Conservation (phyloP, 1,139 yeast species). For the Ashbya aceris region DNA sequence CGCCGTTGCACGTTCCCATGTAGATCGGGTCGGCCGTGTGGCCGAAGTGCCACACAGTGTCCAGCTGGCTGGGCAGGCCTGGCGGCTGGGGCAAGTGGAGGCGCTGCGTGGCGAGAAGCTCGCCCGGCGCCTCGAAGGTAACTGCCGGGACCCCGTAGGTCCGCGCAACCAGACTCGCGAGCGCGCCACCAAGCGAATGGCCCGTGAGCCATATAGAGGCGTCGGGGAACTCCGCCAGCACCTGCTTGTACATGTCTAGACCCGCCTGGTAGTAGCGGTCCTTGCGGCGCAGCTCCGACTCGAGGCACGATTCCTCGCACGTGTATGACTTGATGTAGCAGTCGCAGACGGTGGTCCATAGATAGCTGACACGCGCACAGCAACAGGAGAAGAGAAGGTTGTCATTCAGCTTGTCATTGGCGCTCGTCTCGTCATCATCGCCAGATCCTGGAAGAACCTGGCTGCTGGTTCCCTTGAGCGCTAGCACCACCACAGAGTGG, state of each 20-base stretch:
- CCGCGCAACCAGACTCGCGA: constrained; percentile 73
- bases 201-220: constrained; percentile 86
- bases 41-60: constrained; percentile 90
- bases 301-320: constrained; percentile 83
- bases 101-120: constrained; percentile 69
- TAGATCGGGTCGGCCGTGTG: constrained; percentile 95
- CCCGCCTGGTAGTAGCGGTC: constrained; percentile 81
- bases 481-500: constrained; percentile 61
- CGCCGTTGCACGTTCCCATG: constrained; percentile 97
- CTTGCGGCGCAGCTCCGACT: constrained; percentile 58
- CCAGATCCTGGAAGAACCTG: constrained; percentile 67
- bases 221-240: constrained; percentile 57
- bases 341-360: constrained; percentile 95
- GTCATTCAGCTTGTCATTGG: constrained; percentile 76
- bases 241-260: constrained; percentile 68
- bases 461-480: constrained; percentile 90
- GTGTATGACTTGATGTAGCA: constrained; percentile 81
- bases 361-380: constrained; percentile 84
- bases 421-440: constrained; percentile 67
- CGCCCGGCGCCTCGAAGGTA: constrained; percentile 92
- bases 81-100: constrained; percentile 91
- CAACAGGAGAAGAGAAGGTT: constrained; percentile 88
- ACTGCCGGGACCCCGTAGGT: constrained; percentile 88
- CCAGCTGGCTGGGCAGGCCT: constrained; percentile 69
- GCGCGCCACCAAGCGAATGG: constrained; percentile 89